Evolutionary conservation across 2,329 filamentous ascomycete species (phyloP), one percentile per base, ranked within the genome.

Genomic region (Colletotrichum navitas): DNA sequence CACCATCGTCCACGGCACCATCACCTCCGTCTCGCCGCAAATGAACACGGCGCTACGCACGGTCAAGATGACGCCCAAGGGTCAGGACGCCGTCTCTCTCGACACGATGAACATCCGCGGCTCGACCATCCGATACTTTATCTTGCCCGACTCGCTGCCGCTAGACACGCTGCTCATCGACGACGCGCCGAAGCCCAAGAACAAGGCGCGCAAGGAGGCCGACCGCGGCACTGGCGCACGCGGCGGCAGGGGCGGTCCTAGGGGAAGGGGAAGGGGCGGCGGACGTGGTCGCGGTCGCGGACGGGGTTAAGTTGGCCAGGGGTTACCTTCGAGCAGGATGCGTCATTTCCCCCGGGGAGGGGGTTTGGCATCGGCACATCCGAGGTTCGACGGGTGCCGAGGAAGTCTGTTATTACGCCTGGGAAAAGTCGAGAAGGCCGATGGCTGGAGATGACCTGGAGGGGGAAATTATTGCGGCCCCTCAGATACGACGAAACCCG

Each of bases 41-140:
- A 99, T 99, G 96, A 99, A 99, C 87, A 97, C 95, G 68, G 92
- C 95, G 61, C 90, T 99, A 71, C 94, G 95, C 79, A 94, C 93
- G 73, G 95, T 98, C 80, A 98, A 98, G 85, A 97, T 98, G 94
- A 98, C 95, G 3, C 88, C 91, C 75, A 94, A 92, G 82, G 93
- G 93, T 79, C 94, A 96, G 80, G 94, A 97, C 73, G 91, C 95
- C 63, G 91, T 98, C 80, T 88, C 92, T 7, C 90, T 98, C 73
- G 96, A 99, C 81, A 94, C 94, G 34, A 97, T 99, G 89, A 98
- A 97, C 85, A 93, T 99, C 76, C 94, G 96, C 76, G 96, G 96
- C 78, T 97, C 93, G 73, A 98, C 95, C 26, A 97, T 99, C 81
- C 91, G 96, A 83, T 98, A 98, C 85, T 95, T 93, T 81, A 97